Evolutionary conservation across 176 grass and related monocot species (phyloP).

Genomic region (Elaeis guineensis): DNA sequence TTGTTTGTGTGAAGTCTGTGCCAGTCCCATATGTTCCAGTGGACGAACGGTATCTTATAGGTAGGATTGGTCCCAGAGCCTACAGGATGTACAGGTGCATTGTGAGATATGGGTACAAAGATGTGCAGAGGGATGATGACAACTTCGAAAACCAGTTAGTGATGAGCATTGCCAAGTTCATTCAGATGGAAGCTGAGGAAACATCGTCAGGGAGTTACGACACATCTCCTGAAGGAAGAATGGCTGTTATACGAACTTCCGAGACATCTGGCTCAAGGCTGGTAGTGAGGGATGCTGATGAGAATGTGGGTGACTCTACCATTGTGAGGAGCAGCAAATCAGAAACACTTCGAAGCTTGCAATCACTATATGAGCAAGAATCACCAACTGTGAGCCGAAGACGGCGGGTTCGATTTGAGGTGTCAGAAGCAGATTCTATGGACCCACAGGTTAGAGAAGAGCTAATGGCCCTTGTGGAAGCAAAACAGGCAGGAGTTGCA

Average conservation of each 20-base stretch:
- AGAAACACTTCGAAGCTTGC: slow-evolving; percentile 58
- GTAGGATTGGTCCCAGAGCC: slow-evolving; percentile 64
- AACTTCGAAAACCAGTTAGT: slow-evolving; percentile 89
- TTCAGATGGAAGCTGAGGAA: slow-evolving; percentile 92
- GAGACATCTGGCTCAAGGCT: slow-evolving; percentile 37
- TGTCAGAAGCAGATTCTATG: slow-evolving; percentile 33
- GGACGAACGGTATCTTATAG: slow-evolving; percentile 84
- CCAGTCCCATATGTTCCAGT: slow-evolving; percentile 61
- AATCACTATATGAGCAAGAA: slow-evolving; percentile 80
- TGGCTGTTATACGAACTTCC: slow-evolving; percentile 69
- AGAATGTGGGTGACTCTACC: slow-evolving; percentile 25
- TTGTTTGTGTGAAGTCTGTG: slow-evolving; percentile 91
- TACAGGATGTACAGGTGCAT: slow-evolving; percentile 97
- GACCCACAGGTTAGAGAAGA: slow-evolving; percentile 74
- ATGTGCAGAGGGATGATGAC: slow-evolving; percentile 73
- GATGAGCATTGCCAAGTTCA: slow-evolving; percentile 94
- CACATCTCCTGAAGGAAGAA: slow-evolving; percentile 77
- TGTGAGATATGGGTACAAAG: slow-evolving; percentile 90
- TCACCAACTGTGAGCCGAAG: slow-evolving; percentile 33
- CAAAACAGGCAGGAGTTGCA: slow-evolving; percentile 81
- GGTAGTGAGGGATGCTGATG: slow-evolving; percentile 32
- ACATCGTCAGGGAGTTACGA: slow-evolving; percentile 49
- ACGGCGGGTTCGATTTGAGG: slow-evolving; percentile 51
- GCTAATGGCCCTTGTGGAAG: slow-evolving; percentile 56
- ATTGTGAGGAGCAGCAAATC: slow-evolving; percentile 59